Percentiles rank a stretch among this genome's conserved stretches.
phyloP scores from a whole-genome alignment of 108 stramenopile species.

The Ochromonas danica region DNA sequence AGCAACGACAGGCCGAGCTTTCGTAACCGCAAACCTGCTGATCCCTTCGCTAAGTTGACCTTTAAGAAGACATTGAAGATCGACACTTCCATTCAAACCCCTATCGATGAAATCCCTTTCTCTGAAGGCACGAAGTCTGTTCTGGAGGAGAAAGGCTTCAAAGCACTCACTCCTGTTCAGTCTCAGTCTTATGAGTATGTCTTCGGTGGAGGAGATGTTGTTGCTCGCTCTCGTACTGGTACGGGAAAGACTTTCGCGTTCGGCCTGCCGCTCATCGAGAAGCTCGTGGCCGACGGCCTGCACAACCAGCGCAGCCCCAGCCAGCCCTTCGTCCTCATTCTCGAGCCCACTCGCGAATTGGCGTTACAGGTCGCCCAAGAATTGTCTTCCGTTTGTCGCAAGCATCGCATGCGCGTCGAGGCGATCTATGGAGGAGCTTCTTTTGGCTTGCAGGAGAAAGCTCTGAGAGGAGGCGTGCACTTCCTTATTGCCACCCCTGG shows the following conservation, averaged over 20 bases:
- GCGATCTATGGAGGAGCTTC: slow-evolving; percentile 96
- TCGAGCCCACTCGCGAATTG: slow-evolving; percentile 97
- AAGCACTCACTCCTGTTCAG: slow-evolving; percentile 50
- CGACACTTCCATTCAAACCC: not conserved
- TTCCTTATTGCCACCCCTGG: slow-evolving; percentile 98
- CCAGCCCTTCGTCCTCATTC: slow-evolving; percentile 78
- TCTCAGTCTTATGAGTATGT: slow-evolving; percentile 82
- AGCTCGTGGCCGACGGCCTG: slow-evolving; percentile 52
- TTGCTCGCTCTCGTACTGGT: slow-evolving; percentile 93
- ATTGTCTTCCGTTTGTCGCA: slow-evolving; percentile 56
- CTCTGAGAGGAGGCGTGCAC: slow-evolving; percentile 81
- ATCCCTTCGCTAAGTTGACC: not conserved
- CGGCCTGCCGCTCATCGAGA: slow-evolving; percentile 82
- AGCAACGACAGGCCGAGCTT: no score
- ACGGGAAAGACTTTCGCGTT: slow-evolving; percentile 99
- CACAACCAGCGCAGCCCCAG: slow-evolving; percentile 62
- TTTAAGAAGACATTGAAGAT: slow-evolving; percentile 8
- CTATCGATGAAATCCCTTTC: not conserved
- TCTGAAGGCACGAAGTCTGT: not conserved
- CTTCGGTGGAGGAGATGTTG: slow-evolving; percentile 82
- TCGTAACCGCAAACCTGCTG: no score
- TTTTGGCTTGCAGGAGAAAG: slow-evolving; percentile 59
- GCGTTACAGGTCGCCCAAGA: slow-evolving; percentile 85
- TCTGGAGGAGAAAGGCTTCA: slow-evolving; percentile 11
- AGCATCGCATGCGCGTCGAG: slow-evolving; percentile 70